Evolutionary conservation across 768 basidiomycete genomes (phyloP), one percentile per base, ranked within the genome.

Genomic region (Calocera viscosa): DNA sequence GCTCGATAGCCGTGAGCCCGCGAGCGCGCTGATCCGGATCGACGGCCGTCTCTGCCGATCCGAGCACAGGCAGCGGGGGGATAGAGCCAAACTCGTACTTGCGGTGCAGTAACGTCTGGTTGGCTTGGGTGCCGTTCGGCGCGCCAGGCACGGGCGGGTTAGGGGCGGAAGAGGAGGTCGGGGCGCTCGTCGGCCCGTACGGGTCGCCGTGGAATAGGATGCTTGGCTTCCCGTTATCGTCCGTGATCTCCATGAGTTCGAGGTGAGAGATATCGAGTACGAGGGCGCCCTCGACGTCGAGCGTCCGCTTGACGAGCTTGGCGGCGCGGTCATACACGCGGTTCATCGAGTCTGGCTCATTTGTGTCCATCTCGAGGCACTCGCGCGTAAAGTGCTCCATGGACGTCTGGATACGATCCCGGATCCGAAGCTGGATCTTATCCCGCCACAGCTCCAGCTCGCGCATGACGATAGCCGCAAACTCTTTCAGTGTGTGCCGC

Each of bases 301-400:
- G 82, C 0, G 94, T 95, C 53, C 88, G 84, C 75, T 89, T 86
- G 68, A 97, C 90, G 43, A 97, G 84, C 71, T 87, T 87, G 38
- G 91, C 90, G 0, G 94, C 94, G n/a, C 86, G 86, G 68, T 90
- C 86, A 72, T 95, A 97, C 11, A 97, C 87, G 68, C 83, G 85
- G 72, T 94, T 90, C 92, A 96, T 95, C 64, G 80, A 77, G 63
- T 79, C 73, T 66, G 80, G 75, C 70, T 77, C 68, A 66, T 85
- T 83, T 39, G 81, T 82, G 74, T 95, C 92, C 70, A 94, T 89
- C 74, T 95, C 94, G 28, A 97, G 82, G 72, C 91, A 94, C 75
- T 97, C 94, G 24, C 94, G 85, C 64, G 90, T 94, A 74, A 97
- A 96, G 70, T 90, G 85, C 74, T 97, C 94, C 94, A 97, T 95